Base-by-base conservation (phyloP, 768 basidiomycete genomes). In the Boletales sp. region DNA sequence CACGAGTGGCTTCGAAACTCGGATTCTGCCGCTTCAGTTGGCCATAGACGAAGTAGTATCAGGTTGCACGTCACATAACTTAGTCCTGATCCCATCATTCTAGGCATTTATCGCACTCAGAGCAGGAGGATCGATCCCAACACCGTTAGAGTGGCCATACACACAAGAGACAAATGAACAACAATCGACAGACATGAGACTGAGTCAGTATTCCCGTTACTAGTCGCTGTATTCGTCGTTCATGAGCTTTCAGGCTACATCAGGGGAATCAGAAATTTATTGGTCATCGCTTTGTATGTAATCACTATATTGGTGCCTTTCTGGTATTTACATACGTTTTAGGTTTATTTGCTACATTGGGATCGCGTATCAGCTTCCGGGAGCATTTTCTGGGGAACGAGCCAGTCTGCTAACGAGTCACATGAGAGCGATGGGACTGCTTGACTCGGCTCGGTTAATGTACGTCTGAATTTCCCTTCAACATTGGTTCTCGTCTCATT, bases 391-490 rank as follows among this genome's bases (percentile, higher is more conserved):
- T 12, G 75, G 74, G 7, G 89, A 91, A 63, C 74, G 87, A 38
- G 82, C 87, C 0, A 75, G 71, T 47, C 66, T 78, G 14, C 64
- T 90, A 30, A 88, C 89, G 0, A 69, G 79, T 8, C 86, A 90
- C 60, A 80, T 90, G 75, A 84, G 84, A 59, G 86, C 80, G 3
- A 90, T 91, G 89, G 89, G 89, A 8, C 73, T 90, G 12, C 66
- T 78, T 8, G 86, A 89, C 58, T 80, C 80, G 1, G 86, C 87
- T 12, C 75, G 86, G 35, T 77, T 87, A 42, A 52, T 81, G 78
- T 81, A 59, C n/a, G 79, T 61, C 13, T 18, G 6, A 24, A 18
- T 38, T 40, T 32, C 10, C 13, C 29, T 35, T 1, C 12, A 9
- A 36, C 10, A 2, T 0, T 24, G 21, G 4, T 36, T 32, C 2